These are phyloP conservation scores for Geotrichum fermentans DNA, from an alignment of 1,139 yeast genomes.

Conservation along the genomic window DNA sequence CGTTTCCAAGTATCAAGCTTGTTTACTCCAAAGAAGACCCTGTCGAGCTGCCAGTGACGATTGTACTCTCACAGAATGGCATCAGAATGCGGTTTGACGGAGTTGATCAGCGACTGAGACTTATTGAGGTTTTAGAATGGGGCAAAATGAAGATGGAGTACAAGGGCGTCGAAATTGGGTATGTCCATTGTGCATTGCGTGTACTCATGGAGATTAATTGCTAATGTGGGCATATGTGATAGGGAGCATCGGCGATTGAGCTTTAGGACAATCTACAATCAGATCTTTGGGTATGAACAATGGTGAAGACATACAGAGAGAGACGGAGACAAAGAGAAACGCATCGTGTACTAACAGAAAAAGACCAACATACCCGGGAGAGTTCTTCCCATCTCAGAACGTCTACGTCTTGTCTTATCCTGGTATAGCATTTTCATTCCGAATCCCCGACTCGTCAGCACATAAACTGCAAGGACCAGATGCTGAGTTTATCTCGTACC, in stretches of 20 bases:
- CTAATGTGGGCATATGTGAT: not conserved
- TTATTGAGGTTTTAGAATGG: slow-evolving; percentile 31
- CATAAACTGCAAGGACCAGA: slow-evolving; percentile 11
- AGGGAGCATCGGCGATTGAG: slow-evolving; percentile 12
- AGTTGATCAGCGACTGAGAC: slow-evolving; percentile 27
- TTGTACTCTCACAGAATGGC: slow-evolving; percentile 29
- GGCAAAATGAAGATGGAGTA: slow-evolving; percentile 27
- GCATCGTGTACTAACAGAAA: not conserved
- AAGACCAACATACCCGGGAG: slow-evolving; percentile 35
- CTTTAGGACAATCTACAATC: slow-evolving; percentile 31
- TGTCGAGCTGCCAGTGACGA: slow-evolving; percentile 24
- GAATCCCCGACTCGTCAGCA: slow-evolving; percentile 20
- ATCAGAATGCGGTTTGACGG: slow-evolving; percentile 32
- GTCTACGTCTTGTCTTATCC: slow-evolving; percentile 33
- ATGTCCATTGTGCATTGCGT: slow-evolving; percentile 1
- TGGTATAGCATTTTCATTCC: slow-evolving; percentile 33
- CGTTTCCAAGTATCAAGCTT: slow-evolving; percentile 29
- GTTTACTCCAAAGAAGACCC: slow-evolving; percentile 26
- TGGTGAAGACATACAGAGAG: not conserved
- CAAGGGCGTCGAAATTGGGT: slow-evolving; percentile 31
- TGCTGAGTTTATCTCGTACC: slow-evolving; percentile 21
- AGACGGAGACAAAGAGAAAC: not conserved
- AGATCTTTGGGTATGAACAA: slow-evolving; percentile 30
- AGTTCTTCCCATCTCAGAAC: slow-evolving; percentile 10
- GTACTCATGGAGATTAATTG: not conserved